These are phyloP conservation scores for Salix arbutifolia DNA, from an alignment of 345 rosid genomes.

Conservation along the genomic window DNA sequence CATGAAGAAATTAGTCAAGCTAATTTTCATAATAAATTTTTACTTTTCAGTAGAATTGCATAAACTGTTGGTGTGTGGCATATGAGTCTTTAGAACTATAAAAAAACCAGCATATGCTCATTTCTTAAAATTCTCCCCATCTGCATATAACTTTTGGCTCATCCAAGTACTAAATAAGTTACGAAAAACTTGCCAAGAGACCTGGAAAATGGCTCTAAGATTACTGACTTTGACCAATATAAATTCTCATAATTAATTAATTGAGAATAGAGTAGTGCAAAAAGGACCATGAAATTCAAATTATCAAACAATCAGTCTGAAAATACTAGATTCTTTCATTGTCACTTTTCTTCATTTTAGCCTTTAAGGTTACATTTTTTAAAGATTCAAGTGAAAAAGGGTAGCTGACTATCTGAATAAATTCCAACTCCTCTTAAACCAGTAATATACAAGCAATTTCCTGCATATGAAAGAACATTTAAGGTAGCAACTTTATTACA, in stretches of 20 bases:
- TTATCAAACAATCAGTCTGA: neutral
- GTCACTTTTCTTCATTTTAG: neutral
- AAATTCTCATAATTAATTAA: neutral
- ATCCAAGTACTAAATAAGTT: neutral
- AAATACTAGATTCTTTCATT: neutral
- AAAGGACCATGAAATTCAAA: neutral
- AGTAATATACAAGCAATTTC: neutral
- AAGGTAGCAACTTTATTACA: neutral
- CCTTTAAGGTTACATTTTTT: neutral
- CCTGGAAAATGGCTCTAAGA: neutral
- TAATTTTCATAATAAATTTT: neutral
- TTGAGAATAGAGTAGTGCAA: neutral
- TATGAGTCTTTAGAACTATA: no score
- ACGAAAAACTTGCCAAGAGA: neutral
- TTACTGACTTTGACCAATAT: neutral
- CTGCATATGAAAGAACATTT: no score
- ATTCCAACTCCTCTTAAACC: neutral
- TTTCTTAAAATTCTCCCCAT: neutral
- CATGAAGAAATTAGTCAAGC: neutral
- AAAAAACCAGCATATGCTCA: neutral
- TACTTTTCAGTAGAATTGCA: neutral
- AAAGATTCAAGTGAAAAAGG: neutral
- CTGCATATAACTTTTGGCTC: neutral
- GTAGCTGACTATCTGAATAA: no score
- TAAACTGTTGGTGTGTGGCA: neutral